A percentile compares a stretch with the other conserved stretches of the same genome.
phyloP scores from a whole-genome alignment of 2,329 filamentous ascomycete species.

The Colletotrichum trifolii region DNA sequence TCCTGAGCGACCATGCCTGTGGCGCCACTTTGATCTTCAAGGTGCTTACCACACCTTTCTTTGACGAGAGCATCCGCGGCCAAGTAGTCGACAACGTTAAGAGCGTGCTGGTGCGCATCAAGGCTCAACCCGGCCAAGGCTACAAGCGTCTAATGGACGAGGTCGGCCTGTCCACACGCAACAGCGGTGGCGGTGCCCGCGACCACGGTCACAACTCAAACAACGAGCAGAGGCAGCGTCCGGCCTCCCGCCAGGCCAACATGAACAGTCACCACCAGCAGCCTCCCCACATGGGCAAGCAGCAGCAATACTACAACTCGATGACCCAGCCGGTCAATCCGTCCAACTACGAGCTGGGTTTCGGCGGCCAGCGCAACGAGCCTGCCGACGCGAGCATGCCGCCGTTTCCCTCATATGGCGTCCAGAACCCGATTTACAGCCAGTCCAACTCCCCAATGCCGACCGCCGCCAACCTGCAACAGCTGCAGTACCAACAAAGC shows the following conservation, averaged over 20 bases:
- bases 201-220: conserved; percentile 51
- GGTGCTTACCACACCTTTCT: conserved; percentile 96
- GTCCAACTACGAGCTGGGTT: conserved; percentile 62
- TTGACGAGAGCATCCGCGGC: conserved; percentile 88
- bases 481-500: conserved; percentile 69
- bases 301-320: conserved; percentile 61
- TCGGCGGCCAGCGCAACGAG: conserved; percentile 63
- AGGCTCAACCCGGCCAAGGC: conserved; percentile 92
- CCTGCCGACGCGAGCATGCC: conserved; percentile 61
- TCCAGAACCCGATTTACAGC: conserved; percentile 64
- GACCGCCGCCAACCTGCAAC: conserved; percentile 61
- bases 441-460: conserved; percentile 57
- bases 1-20: conserved; percentile 89
- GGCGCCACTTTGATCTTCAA: conserved; percentile 98
- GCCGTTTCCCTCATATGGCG: conserved; percentile 62
- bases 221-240: conserved; percentile 64
- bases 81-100: conserved; percentile 95
- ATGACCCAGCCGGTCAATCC: conserved; percentile 54
- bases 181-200: conserved; percentile 53
- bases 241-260: conserved; percentile 65
- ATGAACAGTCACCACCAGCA: conserved; percentile 56
- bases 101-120: conserved; percentile 87
- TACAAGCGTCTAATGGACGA: conserved; percentile 99
- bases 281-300: conserved; percentile 55
- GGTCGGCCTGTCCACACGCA: conserved; percentile 84